Conservation (phyloP, 2,329 filamentous ascomycete species). For the Neonectria faginata region DNA sequence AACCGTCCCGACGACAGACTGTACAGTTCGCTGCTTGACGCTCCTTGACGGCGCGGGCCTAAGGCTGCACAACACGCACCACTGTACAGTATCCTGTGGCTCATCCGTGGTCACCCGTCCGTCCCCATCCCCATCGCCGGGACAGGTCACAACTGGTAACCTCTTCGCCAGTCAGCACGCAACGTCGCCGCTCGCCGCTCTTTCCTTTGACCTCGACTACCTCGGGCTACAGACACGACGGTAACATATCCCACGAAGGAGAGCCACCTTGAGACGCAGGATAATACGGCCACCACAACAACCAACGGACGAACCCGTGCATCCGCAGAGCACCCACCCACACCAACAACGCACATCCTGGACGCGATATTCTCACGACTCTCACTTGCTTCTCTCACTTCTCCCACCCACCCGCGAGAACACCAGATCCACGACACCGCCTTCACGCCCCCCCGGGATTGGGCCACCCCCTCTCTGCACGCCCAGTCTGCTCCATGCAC, state of each 20-base stretch:
- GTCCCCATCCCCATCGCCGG: conserved; percentile 15
- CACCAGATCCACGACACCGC: conserved; percentile 46
- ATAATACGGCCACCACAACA: conserved; percentile 13
- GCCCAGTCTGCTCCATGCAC: conserved; percentile 13
- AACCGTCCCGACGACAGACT: conserved; percentile 7
- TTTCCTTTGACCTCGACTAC: neutral
- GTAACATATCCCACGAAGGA: neutral
- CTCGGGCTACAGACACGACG: neutral
- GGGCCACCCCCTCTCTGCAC: conserved; percentile 27
- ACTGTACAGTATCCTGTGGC: conserved; percentile 18
- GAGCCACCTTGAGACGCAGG: neutral
- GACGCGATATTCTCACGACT: conserved; percentile 37
- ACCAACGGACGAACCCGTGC: conserved; percentile 22
- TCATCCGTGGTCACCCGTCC: conserved; percentile 13
- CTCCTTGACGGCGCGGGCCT: conserved; percentile 5
- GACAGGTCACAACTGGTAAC: conserved; percentile 10
- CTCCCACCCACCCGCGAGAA: conserved; percentile 37
- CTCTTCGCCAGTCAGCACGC: conserved; percentile 3
- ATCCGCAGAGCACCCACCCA: conserved; percentile 19
- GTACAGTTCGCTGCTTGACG: neutral
- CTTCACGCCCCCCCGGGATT: conserved; percentile 43
- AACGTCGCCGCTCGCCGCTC: neutral
- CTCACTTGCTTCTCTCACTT: conserved; percentile 22
- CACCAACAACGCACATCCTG: conserved; percentile 38
- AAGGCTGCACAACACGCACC: conserved; percentile 27